phyloP scores from a whole-genome alignment of 2,329 filamentous ascomycete species.

The Fusarium sp. region DNA sequence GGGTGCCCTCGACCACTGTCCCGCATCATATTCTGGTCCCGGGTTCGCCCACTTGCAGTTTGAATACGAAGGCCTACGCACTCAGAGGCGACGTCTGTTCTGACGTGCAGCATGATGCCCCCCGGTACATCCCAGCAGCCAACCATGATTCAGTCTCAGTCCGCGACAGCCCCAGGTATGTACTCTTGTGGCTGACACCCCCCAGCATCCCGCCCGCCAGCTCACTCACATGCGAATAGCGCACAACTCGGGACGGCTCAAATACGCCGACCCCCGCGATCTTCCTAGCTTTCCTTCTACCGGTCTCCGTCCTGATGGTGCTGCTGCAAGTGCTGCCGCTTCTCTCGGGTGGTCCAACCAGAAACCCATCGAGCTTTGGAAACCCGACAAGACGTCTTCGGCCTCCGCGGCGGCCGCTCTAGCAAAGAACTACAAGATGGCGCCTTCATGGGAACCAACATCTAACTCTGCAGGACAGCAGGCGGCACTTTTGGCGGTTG shows the following conservation, averaged over 20 bases:
- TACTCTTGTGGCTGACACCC: conserved; percentile 22
- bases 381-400: conserved; percentile 68
- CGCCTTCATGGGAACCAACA: conserved; percentile 71
- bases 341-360: conserved; percentile 79
- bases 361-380: conserved; percentile 74
- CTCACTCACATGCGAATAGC: conserved; percentile 38
- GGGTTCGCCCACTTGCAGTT: conserved; percentile 20
- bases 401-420: conserved; percentile 59
- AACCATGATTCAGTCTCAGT: conserved; percentile 45
- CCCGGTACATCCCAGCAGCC: conserved; percentile 37
- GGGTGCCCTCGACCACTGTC: conserved; percentile 13
- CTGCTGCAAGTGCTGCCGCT: conserved; percentile 80
- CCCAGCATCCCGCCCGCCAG: conserved; percentile 25
- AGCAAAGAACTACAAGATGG: conserved; percentile 57
- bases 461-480: conserved; percentile 76
- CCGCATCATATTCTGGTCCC: conserved; percentile 7
- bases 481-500: conserved; percentile 76
- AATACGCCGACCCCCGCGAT: conserved; percentile 78
- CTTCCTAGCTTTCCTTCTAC: conserved; percentile 80
- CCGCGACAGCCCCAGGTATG: conserved; percentile 41
- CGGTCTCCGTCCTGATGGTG: conserved; percentile 67
- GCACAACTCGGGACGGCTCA: conserved; percentile 62
- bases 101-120: conserved; percentile 32
- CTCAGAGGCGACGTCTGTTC: conserved; percentile 12
- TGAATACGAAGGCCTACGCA: conserved; percentile 33